Conservation (phyloP, 495 filamentous ascomycete species). For the Penicillium manginii region DNA sequence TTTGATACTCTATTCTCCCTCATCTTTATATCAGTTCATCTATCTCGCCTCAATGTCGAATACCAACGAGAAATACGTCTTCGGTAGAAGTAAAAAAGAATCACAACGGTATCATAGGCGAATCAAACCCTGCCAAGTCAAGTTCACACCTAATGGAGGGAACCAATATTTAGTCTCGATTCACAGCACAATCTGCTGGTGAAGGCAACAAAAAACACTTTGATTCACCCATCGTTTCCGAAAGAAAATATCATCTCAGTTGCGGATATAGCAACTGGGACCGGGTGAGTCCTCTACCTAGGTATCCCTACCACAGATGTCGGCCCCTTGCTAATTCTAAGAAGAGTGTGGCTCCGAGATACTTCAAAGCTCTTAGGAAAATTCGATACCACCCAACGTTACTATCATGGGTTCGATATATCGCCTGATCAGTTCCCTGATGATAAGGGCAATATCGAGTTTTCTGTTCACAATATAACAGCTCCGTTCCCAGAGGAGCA, state of each 20-base stretch:
- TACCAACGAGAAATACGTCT: slow-evolving; percentile 14
- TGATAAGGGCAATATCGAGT: background rate
- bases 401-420: slow-evolving; percentile 31
- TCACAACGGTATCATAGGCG: slow-evolving; percentile 7
- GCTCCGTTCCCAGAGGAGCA: slow-evolving; percentile 24
- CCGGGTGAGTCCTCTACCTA: slow-evolving; percentile 16
- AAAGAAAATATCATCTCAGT: slow-evolving; percentile 13
- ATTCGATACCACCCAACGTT: background rate
- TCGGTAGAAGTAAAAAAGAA: slow-evolving; percentile 10
- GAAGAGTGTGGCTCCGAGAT: slow-evolving; percentile 29
- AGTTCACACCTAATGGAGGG: background rate
- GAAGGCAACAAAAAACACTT: slow-evolving; percentile 14
- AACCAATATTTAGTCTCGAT: slow-evolving; percentile 16
- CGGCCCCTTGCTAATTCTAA: no score
- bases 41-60: background rate
- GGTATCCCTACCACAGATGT: no score
- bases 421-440: slow-evolving; percentile 24
- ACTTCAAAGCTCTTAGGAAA: slow-evolving; percentile 5
- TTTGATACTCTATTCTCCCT: no score
- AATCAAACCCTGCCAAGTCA: background rate
- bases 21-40: no score
- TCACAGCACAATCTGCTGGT: slow-evolving; percentile 22
- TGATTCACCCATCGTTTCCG: slow-evolving; percentile 25
- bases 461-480: slow-evolving; percentile 26
- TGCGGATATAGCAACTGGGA: slow-evolving; percentile 32